These are phyloP conservation scores for Rostrohypoxylon terebratum DNA, from an alignment of 495 filamentous ascomycete genomes.

Conservation along the genomic window DNA sequence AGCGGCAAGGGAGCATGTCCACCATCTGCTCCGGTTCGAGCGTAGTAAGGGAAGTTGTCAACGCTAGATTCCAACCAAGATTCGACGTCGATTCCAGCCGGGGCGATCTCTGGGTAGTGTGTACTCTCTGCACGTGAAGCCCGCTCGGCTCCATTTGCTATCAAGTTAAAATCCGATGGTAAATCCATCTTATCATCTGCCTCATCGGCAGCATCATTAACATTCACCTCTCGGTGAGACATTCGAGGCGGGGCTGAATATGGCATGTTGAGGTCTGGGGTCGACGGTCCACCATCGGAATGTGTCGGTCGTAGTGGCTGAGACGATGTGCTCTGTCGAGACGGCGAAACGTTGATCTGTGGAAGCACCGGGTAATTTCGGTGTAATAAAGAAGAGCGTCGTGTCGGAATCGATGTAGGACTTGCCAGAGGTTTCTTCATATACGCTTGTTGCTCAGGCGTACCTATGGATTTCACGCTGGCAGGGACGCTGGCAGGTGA, in stretches of 20 bases:
- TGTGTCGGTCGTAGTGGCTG: constrained; percentile 3
- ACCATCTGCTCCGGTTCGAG: constrained; percentile 30
- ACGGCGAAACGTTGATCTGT: constrained; percentile 40
- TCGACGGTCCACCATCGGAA: neutral
- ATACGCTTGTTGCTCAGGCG: constrained; percentile 14
- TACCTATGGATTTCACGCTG: constrained; percentile 17
- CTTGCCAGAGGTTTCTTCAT: constrained; percentile 26
- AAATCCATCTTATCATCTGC: constrained; percentile 16
- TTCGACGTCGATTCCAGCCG: constrained; percentile 43
- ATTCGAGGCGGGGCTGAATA: constrained; percentile 1
- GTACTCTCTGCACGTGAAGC: constrained; percentile 2
- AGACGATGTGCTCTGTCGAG: constrained; percentile 7
- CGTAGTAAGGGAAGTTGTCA: constrained; percentile 46
- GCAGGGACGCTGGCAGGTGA: constrained; percentile 22
- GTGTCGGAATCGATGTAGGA: constrained; percentile 34
- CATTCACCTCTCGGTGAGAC: neutral
- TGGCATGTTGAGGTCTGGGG: constrained; percentile 13
- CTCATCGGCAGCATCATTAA: neutral
- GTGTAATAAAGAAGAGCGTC: constrained; percentile 38
- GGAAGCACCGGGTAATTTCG: constrained; percentile 39
- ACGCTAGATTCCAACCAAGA: constrained; percentile 46
- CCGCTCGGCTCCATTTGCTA: constrained; percentile 2
- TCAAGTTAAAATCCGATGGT: neutral
- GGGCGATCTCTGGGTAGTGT: constrained; percentile 36
- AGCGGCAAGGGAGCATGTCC: constrained; percentile 51